Base-by-base conservation (phyloP, 2,329 filamentous ascomycete genomes). In the Ophiostoma australiae region DNA sequence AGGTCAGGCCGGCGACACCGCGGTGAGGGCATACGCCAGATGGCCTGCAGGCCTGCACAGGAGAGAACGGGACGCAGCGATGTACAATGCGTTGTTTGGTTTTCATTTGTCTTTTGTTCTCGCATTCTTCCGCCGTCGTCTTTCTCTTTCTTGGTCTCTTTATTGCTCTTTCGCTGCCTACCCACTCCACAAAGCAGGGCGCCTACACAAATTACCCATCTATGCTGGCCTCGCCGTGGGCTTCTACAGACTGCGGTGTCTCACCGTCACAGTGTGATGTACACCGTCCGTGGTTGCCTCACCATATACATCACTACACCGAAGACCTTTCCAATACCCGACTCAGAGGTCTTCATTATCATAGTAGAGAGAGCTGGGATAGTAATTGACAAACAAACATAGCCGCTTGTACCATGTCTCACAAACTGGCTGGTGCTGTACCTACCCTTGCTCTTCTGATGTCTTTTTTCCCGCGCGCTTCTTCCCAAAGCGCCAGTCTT, bases 381-480 rank as follows among this genome's bases (percentile, higher is more conserved):
- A 5, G 17, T 20, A 20, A n/a, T n/a, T 2, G 37, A 39, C 8
- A 39, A 39, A 11, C 37, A 48, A 48, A 48, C 52, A 27, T 58
- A 58, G 1, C 63, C 63, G 63, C 63, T 66, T 66, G 63, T 66
- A 66, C 63, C 31, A 66, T 39, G 33, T 66, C 35, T 20, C 63
- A 66, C 63, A 39, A 39, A 58, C 11, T 58, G 8, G 52, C 52
- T 58, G 52, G n/a, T 33, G 33, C 33, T 66, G 63, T 66, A 39
- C 35, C 17, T 58, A 58, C 52, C 52, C 52, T 58, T 58, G n/a
- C 11, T 17, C n/a, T 58, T 58, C 23, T 27, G 11, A 6, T 48
- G 52, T 27, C 52, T 48, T n/a, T 11, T 52, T 66, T 66, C 63
- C 63, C 63, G 63, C 63, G 63, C 63, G 63, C 63, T 66, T 66